Percentiles rank a stretch among this genome's conserved stretches.
phyloP scores from a whole-genome alignment of 352 stramenopile genomes.

The Pythium graminicola region DNA sequence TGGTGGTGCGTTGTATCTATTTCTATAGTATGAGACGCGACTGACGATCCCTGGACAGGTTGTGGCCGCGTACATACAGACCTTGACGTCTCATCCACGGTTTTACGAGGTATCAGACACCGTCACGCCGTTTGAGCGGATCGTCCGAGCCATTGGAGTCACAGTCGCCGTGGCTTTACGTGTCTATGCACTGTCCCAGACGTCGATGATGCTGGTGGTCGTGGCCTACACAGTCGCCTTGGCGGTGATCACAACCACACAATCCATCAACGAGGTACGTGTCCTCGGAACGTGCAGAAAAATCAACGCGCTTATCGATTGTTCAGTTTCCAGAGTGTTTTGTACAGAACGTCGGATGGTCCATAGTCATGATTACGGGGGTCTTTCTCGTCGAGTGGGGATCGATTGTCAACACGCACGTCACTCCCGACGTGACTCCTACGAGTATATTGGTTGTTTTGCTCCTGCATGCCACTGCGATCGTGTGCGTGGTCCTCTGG shows the following conservation, averaged over 20 bases:
- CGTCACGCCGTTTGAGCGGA: too few relatives aligned
- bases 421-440: slow-evolving; percentile 4
- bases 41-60: background rate
- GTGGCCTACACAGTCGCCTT: background rate
- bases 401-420: background rate
- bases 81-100: background rate
- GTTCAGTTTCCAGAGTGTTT: background rate
- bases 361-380: slow-evolving; percentile 9
- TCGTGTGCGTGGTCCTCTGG: slow-evolving; percentile 12
- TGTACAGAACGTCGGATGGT: background rate
- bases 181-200: slow-evolving; percentile 11
- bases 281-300: background rate
- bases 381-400: background rate
- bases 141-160: background rate
- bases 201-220: slow-evolving; percentile 19
- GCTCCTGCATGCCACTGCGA: slow-evolving; percentile 13
- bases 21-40: background rate
- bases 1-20: slow-evolving; percentile 8
- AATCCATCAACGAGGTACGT: background rate
- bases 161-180: background rate
- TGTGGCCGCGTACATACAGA: slow-evolving; percentile 9
- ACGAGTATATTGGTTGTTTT: slow-evolving; percentile 12
- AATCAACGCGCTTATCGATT: too few relatives aligned
- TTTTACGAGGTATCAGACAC: background rate
- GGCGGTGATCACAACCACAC: background rate